These are phyloP conservation scores for Heracleum sosnowskyi DNA, from an alignment of 129 eudicot genomes.

Conservation along the genomic window DNA sequence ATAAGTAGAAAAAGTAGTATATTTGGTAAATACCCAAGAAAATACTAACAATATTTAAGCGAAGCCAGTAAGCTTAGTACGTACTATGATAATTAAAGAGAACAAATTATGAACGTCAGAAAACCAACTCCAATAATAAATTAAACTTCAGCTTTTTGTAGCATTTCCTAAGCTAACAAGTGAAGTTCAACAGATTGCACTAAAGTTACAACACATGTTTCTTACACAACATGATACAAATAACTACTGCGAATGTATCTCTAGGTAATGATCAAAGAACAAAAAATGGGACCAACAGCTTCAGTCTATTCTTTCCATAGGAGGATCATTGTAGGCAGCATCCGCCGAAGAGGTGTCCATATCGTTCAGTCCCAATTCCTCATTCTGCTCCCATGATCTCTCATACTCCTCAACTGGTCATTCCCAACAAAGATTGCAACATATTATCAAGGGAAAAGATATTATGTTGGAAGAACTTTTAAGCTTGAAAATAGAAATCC, in stretches of 20 bases:
- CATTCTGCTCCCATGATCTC: slow-evolving; percentile 95
- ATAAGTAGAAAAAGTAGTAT: too few relatives aligned
- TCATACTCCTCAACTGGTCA: slow-evolving; percentile 73
- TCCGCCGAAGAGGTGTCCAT: slow-evolving; percentile 97
- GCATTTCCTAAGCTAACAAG: not conserved
- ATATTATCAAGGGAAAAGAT: not conserved
- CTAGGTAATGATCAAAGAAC: not conserved
- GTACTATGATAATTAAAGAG: too few relatives aligned
- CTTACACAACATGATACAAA: not conserved
- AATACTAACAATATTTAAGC: not conserved
- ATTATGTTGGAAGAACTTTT: not conserved
- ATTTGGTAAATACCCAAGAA: too few relatives aligned
- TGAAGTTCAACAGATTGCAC: not conserved
- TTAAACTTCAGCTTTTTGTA: too few relatives aligned
- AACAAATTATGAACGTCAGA: too few relatives aligned
- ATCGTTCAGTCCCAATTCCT: slow-evolving; percentile 90
- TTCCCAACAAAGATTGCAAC: not conserved
- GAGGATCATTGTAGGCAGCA: slow-evolving; percentile 50
- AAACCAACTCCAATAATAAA: not conserved
- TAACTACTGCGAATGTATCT: not conserved
- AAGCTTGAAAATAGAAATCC: not conserved
- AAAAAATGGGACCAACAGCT: not conserved
- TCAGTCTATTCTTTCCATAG: slow-evolving; percentile 5
- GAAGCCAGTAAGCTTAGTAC: too few relatives aligned
- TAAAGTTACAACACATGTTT: not conserved